phyloP scores from a whole-genome alignment of 2,329 filamentous ascomycete species.

The Aspergillus fischeri region DNA sequence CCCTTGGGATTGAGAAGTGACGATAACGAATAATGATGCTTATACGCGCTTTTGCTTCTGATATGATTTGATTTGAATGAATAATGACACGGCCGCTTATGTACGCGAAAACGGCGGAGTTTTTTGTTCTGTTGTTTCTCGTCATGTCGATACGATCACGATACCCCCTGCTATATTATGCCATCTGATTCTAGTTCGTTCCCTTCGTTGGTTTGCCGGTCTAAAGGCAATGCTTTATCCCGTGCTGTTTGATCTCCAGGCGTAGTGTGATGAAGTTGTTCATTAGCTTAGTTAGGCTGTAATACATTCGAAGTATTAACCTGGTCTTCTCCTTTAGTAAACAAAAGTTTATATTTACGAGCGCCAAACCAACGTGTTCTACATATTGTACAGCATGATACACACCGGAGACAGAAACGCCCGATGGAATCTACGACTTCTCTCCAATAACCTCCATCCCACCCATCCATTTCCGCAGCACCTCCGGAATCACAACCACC shows the following conservation, averaged over 20 bases:
- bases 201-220: background rate
- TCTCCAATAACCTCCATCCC: slow-evolving; percentile 61
- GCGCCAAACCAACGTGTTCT: background rate
- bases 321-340: background rate
- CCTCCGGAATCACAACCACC: slow-evolving; percentile 71
- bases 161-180: background rate
- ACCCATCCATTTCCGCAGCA: slow-evolving; percentile 79
- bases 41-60: slow-evolving; percentile 1
- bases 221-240: background rate
- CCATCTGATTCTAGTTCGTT: background rate
- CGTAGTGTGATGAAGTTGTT: slow-evolving; percentile 2
- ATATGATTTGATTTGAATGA: slow-evolving; percentile 11
- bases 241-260: background rate
- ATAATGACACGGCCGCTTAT: background rate
- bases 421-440: background rate
- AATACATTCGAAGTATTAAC: background rate
- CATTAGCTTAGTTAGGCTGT: background rate
- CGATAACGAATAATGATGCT: background rate
- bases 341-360: background rate
- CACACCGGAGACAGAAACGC: background rate
- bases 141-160: slow-evolving; percentile 3
- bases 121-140: slow-evolving; percentile 1
- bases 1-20: slow-evolving; percentile 51
- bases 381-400: background rate
- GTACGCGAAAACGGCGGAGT: background rate